These are phyloP conservation scores for Exophiala alcalophila DNA, from an alignment of 2,329 filamentous ascomycete species.

Conservation along the genomic window DNA sequence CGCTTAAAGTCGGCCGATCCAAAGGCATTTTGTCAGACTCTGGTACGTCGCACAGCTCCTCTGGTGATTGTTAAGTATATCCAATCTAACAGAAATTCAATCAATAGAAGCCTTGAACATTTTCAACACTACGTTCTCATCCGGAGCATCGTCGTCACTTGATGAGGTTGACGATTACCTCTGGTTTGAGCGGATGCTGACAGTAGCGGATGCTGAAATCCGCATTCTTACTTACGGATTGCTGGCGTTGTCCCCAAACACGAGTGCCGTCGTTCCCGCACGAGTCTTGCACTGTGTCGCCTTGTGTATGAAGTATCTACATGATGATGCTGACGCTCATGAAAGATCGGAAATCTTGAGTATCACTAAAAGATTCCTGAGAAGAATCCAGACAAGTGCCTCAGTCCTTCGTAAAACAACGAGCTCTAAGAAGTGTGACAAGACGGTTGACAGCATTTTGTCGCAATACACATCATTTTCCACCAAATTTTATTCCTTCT, in stretches of 20 bases:
- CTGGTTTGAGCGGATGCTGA: slow-evolving; percentile 38
- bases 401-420: slow-evolving; percentile 8
- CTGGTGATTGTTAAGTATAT: background rate
- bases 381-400: slow-evolving; percentile 13
- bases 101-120: slow-evolving; percentile 11
- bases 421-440: background rate
- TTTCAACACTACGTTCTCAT: slow-evolving; percentile 9
- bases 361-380: slow-evolving; percentile 65
- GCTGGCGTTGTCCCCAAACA: slow-evolving; percentile 70
- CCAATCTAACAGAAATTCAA: background rate
- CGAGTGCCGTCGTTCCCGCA: slow-evolving; percentile 67
- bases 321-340: slow-evolving; percentile 82
- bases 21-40: slow-evolving; percentile 17
- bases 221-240: slow-evolving; percentile 79
- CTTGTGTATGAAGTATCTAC: slow-evolving; percentile 65
- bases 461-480: slow-evolving; percentile 17
- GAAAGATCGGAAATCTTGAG: slow-evolving; percentile 77
- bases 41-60: slow-evolving; percentile 9
- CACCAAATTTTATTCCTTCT: slow-evolving; percentile 14
- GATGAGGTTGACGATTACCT: slow-evolving; percentile 4
- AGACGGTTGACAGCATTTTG: slow-evolving; percentile 3
- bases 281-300: slow-evolving; percentile 62
- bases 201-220: slow-evolving; percentile 58
- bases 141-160: background rate
- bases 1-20: slow-evolving; percentile 24